Evolutionary conservation across 1,284 basidiomycete genomes (phyloP).

Genomic region (Golubevia pallescens): DNA sequence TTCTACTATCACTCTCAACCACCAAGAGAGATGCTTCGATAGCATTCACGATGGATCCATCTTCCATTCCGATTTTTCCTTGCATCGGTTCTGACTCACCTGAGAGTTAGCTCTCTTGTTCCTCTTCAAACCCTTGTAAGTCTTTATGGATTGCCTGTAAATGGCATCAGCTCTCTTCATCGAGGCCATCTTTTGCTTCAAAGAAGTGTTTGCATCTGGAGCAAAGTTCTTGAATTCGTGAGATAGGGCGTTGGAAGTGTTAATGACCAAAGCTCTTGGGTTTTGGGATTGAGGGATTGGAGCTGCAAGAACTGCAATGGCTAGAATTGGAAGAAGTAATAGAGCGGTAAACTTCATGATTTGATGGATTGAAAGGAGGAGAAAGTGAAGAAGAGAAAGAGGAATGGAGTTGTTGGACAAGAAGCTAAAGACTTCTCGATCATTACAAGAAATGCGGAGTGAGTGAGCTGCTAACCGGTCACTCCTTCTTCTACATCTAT

Average conservation of each 20-base stretch:
- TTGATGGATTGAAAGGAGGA: too few relatives aligned
- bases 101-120: not conserved
- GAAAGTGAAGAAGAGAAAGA: too few relatives aligned
- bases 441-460: too few relatives aligned
- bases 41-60: too few relatives aligned
- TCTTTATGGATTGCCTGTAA: not conserved
- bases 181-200: not conserved
- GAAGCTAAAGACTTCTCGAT: too few relatives aligned
- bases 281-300: not conserved
- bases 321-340: not conserved
- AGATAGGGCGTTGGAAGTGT: not conserved
- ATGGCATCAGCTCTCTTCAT: not conserved
- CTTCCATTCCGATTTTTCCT: too few relatives aligned
- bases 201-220: not conserved
- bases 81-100: not conserved
- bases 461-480: too few relatives aligned
- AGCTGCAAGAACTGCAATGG: not conserved
- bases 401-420: too few relatives aligned
- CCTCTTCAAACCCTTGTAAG: not conserved
- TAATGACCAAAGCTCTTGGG: not conserved
- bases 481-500: too few relatives aligned
- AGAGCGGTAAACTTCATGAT: not conserved
- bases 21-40: not conserved
- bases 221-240: not conserved
- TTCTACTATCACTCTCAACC: not conserved